phyloP scores from a whole-genome alignment of 352 stramenopile genomes.

The Phytophthora sansomeana region DNA sequence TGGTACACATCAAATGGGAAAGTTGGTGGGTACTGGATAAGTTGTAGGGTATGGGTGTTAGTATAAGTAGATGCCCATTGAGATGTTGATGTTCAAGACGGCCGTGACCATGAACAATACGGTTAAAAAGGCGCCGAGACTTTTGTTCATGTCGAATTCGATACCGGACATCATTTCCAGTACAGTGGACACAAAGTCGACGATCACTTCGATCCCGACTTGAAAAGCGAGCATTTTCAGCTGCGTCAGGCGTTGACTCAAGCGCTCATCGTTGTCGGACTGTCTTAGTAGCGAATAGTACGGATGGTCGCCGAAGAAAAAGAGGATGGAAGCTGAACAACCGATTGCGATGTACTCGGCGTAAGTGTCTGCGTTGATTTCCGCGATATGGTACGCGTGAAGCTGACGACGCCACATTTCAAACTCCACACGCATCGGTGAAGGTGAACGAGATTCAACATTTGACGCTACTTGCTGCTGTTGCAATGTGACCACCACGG shows the following conservation, averaged over 20 bases:
- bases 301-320: slow-evolving; percentile 42
- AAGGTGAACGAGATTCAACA: not conserved
- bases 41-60: not conserved
- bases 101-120: slow-evolving; percentile 33
- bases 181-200: slow-evolving; percentile 30
- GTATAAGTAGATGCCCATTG: slow-evolving; percentile 38
- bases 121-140: slow-evolving; percentile 27
- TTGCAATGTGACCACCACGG: not conserved
- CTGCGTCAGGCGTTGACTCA: not conserved
- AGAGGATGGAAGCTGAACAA: slow-evolving; percentile 38
- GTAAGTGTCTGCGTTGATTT: slow-evolving; percentile 39
- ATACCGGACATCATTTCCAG: slow-evolving; percentile 36
- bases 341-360: slow-evolving; percentile 55
- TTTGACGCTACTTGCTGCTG: not conserved
- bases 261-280: not conserved
- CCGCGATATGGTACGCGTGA: slow-evolving; percentile 25
- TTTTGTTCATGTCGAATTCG: slow-evolving; percentile 22
- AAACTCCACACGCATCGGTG: slow-evolving; percentile 12
- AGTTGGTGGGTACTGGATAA: no score
- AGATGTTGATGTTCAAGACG: slow-evolving; percentile 46
- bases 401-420: slow-evolving; percentile 19
- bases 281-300: slow-evolving; percentile 28
- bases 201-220: slow-evolving; percentile 21
- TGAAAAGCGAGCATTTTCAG: slow-evolving; percentile 23
- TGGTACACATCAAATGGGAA: not conserved